Evolutionary conservation across 2,329 filamentous ascomycete genomes (phyloP).

Genomic region (Alternaria sp.): DNA sequence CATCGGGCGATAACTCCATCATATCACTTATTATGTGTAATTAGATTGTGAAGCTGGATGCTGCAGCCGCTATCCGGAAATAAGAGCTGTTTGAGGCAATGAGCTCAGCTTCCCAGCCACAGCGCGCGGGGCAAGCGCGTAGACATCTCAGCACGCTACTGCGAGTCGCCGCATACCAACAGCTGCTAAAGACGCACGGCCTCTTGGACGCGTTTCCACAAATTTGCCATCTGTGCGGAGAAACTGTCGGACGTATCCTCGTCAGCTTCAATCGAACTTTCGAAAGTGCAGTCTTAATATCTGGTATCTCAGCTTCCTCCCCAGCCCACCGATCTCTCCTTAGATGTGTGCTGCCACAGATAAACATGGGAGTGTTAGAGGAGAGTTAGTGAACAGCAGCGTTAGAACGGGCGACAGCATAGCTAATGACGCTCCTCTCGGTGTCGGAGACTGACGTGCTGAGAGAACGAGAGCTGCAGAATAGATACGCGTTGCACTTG

Average conservation of each 20-base stretch:
- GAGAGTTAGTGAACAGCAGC: background rate
- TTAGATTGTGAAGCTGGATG: too few species aligned
- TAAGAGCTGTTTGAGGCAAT: too few species aligned
- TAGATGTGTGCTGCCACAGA: background rate
- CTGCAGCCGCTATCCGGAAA: too few species aligned
- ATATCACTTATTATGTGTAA: too few species aligned
- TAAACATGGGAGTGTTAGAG: conserved; percentile 10
- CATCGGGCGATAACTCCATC: too few species aligned
- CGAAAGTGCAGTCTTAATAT: conserved; percentile 11
- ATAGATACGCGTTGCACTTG: conserved; percentile 6
- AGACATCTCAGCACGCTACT: conserved; percentile 11
- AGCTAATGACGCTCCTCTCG: background rate
- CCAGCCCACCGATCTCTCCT: conserved; percentile 1
- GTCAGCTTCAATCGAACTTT: too few species aligned
- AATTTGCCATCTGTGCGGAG: conserved; percentile 16
- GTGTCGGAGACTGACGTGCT: background rate
- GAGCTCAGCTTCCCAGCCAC: too few species aligned
- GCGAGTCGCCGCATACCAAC: background rate
- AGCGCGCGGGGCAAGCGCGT: too few species aligned
- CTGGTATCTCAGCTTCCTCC: conserved; percentile 15
- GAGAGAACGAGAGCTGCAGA: background rate
- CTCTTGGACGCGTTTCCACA: conserved; percentile 11
- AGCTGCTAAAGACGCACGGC: conserved; percentile 11
- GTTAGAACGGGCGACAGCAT: background rate
- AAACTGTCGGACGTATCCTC: conserved; percentile 12